Conservation (phyloP, 192 early-diverging fungal genomes). For the Spinellus fusiger region DNA sequence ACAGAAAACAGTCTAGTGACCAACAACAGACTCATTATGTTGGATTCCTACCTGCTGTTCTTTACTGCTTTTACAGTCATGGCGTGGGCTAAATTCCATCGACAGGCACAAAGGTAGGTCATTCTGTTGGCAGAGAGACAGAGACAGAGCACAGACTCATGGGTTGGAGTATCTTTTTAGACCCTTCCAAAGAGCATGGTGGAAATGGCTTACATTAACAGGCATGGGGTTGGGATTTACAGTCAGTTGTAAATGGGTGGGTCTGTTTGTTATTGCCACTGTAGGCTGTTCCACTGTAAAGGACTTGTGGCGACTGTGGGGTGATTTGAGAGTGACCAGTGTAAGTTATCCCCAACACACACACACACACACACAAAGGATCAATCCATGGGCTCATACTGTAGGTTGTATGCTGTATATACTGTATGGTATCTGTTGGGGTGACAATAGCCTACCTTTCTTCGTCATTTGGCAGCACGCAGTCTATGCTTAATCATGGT, state of each 20-base stretch:
- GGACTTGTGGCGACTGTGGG: constrained; percentile 84
- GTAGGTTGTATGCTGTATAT: no score
- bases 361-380: no score
- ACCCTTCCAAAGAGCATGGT: constrained; percentile 75
- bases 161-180: constrained; percentile 11
- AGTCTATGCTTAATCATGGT: constrained; percentile 77
- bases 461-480: constrained; percentile 76
- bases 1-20: constrained; percentile 83
- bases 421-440: no score
- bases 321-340: constrained; percentile 53
- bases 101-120: constrained; percentile 3
- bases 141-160: background rate
- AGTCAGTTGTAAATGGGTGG: constrained; percentile 89
- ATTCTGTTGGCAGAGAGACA: no score
- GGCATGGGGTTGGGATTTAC: constrained; percentile 72
- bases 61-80: constrained; percentile 76
- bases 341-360: constrained; percentile 8
- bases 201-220: constrained; percentile 77
- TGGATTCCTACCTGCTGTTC: constrained; percentile 87
- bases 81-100: constrained; percentile 79
- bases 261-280: constrained; percentile 81
- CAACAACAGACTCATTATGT: constrained; percentile 82
- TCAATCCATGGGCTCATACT: no score
- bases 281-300: constrained; percentile 79
- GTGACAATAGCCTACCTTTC: background rate